These are phyloP conservation scores for Neospermospora avenae DNA, from an alignment of 2,329 filamentous ascomycete species.

Conservation along the genomic window DNA sequence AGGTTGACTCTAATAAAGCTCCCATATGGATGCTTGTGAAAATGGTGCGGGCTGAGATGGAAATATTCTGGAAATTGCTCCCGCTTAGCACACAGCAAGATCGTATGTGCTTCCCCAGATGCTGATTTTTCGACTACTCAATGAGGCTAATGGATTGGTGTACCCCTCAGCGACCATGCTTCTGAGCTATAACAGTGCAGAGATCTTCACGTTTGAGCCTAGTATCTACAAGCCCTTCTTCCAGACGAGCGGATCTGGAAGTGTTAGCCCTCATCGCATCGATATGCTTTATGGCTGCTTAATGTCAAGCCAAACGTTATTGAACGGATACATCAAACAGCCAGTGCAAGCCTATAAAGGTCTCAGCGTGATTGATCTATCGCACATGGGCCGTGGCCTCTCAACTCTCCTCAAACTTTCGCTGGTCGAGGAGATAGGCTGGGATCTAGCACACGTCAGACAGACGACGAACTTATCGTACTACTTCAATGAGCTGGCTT, in stretches of 20 bases:
- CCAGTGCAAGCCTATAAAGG: slow-evolving; percentile 7
- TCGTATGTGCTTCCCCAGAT: slow-evolving; percentile 16
- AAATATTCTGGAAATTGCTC: slow-evolving; percentile 19
- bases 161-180: slow-evolving; percentile 10
- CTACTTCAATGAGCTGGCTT: slow-evolving; percentile 19
- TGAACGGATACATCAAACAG: slow-evolving; percentile 14
- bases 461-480: slow-evolving; percentile 34
- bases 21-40: slow-evolving; percentile 24
- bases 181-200: slow-evolving; percentile 18
- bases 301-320: slow-evolving; percentile 12
- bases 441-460: slow-evolving; percentile 39
- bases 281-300: slow-evolving; percentile 25
- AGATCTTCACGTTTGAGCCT: slow-evolving; percentile 20
- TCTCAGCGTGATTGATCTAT: slow-evolving; percentile 13
- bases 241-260: not conserved
- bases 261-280: slow-evolving; percentile 15
- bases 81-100: slow-evolving; percentile 18
- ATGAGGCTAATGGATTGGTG: not conserved
- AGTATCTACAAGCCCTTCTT: slow-evolving; percentile 16
- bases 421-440: slow-evolving; percentile 37
- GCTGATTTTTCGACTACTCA: not conserved
- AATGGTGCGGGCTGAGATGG: slow-evolving; percentile 13
- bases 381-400: slow-evolving; percentile 38
- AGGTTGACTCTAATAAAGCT: slow-evolving; percentile 10
- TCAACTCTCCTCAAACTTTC: slow-evolving; percentile 39